Evolutionary conservation across 768 basidiomycete species (phyloP).

Genomic region (Kwoniella botswanensis): DNA sequence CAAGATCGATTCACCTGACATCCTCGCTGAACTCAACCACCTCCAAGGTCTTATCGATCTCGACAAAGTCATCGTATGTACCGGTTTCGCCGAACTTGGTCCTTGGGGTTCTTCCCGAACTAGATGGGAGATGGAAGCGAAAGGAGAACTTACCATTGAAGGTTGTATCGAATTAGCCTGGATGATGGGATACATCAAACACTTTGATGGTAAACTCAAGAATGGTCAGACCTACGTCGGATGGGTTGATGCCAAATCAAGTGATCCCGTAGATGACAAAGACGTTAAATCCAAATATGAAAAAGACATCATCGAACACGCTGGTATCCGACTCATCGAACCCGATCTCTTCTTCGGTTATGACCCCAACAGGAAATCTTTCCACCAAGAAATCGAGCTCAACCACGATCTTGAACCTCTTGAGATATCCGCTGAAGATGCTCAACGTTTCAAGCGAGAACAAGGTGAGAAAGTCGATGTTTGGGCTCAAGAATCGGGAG

Average conservation of each 20-base stretch:
- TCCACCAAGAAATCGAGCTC: slow-evolving; percentile 96
- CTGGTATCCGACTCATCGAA: slow-evolving; percentile 93
- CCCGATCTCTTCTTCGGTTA: slow-evolving; percentile 98
- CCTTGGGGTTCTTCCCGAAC: slow-evolving; percentile 99
- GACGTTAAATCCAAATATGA: slow-evolving; percentile 93
- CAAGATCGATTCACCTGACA: slow-evolving; percentile 69
- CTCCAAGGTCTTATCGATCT: slow-evolving; percentile 89
- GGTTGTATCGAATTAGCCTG: slow-evolving; percentile 99
- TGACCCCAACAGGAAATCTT: slow-evolving; percentile 94
- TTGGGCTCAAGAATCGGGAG: slow-evolving; percentile 88
- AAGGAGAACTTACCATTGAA: slow-evolving; percentile 95
- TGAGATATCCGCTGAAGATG: slow-evolving; percentile 88
- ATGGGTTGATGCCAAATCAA: slow-evolving; percentile 94
- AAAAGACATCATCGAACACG: slow-evolving; percentile 86
- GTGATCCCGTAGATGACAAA: slow-evolving; percentile 95
- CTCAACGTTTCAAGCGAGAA: slow-evolving; percentile 92
- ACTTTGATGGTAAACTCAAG: slow-evolving; percentile 96
- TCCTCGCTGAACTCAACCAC: slow-evolving; percentile 73
- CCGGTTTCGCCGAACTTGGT: slow-evolving; percentile 95
- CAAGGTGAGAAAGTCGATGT: slow-evolving; percentile 96
- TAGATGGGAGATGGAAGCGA: slow-evolving; percentile 99
- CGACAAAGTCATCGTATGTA: slow-evolving; percentile 93
- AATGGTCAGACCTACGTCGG: slow-evolving; percentile 91
- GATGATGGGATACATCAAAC: slow-evolving; percentile 99
- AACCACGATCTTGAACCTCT: slow-evolving; percentile 95